Evolutionary conservation across 2,329 filamentous ascomycete species (phyloP).

Genomic region (Nothomitra cinnamomea): DNA sequence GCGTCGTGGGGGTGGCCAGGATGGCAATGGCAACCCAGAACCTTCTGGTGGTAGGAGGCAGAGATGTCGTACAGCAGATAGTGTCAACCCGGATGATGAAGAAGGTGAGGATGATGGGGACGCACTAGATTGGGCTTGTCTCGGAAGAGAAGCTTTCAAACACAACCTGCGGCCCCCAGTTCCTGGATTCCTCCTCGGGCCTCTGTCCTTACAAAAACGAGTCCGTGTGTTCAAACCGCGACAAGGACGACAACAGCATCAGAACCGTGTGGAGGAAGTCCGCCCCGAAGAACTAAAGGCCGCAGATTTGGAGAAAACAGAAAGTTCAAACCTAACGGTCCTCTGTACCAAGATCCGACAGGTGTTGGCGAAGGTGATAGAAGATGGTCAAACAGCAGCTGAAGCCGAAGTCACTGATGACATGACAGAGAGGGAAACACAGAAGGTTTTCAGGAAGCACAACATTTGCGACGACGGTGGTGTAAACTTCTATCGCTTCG

Average conservation of each 20-base stretch:
- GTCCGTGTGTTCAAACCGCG: slow-evolving; percentile 53
- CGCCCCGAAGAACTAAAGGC: slow-evolving; percentile 62
- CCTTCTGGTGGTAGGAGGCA: slow-evolving; percentile 32
- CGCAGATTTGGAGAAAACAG: slow-evolving; percentile 56
- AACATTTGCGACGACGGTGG: slow-evolving; percentile 52
- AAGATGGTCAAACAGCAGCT: slow-evolving; percentile 29
- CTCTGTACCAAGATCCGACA: slow-evolving; percentile 61
- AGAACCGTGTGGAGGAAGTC: slow-evolving; percentile 48
- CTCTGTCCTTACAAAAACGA: slow-evolving; percentile 77
- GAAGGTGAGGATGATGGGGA: slow-evolving; percentile 59
- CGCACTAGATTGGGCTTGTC: slow-evolving; percentile 68
- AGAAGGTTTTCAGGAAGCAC: slow-evolving; percentile 43
- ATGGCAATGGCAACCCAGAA: slow-evolving; percentile 28
- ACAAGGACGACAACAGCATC: slow-evolving; percentile 50
- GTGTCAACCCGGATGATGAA: slow-evolving; percentile 36
- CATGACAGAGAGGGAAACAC: slow-evolving; percentile 19
- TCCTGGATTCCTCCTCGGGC: slow-evolving; percentile 72
- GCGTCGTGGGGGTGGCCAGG: slow-evolving; percentile 44
- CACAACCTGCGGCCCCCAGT: slow-evolving; percentile 57
- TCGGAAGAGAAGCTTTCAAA: slow-evolving; percentile 61
- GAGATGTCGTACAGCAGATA: slow-evolving; percentile 24
- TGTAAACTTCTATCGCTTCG: slow-evolving; percentile 69
- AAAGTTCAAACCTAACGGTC: slow-evolving; percentile 61
- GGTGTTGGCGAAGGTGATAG: slow-evolving; percentile 32
- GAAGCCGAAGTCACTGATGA: slow-evolving; percentile 21